Evolutionary conservation across 2,329 filamentous ascomycete species (phyloP).

Genomic region (Nemania bipapillata): DNA sequence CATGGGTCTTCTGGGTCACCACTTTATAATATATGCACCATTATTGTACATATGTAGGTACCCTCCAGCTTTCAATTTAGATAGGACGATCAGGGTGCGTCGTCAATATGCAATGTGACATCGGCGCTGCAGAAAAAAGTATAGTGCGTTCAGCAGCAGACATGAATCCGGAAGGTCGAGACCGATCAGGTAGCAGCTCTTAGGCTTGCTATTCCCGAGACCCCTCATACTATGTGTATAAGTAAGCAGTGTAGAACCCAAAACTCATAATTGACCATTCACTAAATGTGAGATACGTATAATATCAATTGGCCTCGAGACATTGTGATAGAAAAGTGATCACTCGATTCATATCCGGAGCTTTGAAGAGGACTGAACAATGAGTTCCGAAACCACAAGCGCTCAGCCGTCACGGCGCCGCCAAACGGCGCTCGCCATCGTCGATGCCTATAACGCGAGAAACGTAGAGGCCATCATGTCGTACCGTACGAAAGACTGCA

Average conservation of each 20-base stretch:
- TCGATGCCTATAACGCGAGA: slow-evolving; percentile 35
- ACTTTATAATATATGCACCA: not conserved
- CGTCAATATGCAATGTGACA: not conserved
- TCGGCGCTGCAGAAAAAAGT: not conserved
- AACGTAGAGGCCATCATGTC: slow-evolving; percentile 29
- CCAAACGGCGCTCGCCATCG: slow-evolving; percentile 28
- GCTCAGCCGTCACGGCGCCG: slow-evolving; percentile 9
- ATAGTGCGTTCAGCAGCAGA: not conserved
- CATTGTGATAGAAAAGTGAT: too few species aligned
- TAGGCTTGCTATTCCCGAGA: not conserved
- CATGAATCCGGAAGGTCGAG: not conserved
- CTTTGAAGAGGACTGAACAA: not conserved
- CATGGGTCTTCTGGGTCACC: not conserved
- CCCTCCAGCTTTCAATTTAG: not conserved
- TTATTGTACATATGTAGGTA: not conserved
- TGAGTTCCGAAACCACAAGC: slow-evolving; percentile 9
- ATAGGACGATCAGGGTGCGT: not conserved
- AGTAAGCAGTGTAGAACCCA: too few species aligned
- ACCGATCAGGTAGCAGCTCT: not conserved
- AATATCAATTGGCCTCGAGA: too few species aligned
- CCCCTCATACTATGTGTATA: too few species aligned
- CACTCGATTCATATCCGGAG: too few species aligned
- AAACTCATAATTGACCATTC: too few species aligned
- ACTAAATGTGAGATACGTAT: too few species aligned
- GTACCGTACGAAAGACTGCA: slow-evolving; percentile 26